Base-by-base conservation (phyloP, 495 filamentous ascomycete species). In the Penicillium riverlandense region DNA sequence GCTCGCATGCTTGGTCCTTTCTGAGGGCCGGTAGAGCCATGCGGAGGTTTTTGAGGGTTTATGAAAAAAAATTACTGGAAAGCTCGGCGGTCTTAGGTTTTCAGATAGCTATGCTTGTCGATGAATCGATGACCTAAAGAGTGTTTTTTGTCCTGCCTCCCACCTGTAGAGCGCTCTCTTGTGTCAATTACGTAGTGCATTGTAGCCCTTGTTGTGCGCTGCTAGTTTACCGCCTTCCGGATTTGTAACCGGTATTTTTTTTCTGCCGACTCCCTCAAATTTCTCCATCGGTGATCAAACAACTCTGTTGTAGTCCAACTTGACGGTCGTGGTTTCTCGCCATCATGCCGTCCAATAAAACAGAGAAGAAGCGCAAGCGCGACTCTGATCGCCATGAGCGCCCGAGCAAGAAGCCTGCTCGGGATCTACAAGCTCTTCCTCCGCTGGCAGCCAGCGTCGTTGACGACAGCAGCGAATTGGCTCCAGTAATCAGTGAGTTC, bases 361-460 rank as follows among this genome's bases (percentile, higher is more conserved):
- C 75, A 29, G 76, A 79, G 36, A 84, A 85, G 60, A 94, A 94
- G 71, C 76, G 87, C 47, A 88, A 90, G 69, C 75, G 84, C 50
- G 55, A 60, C 29, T 76, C 73, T 3, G 77, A 82, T 14, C 69
- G 63, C 11, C 58, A 65, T 31, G 73, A 75, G 13, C 63, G 67
- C 13, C 76, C 80, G 6, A 78, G 71, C 55, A 90, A 90, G 55
- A 85, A 80, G 65, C 67, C 78, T 40, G 75, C 77, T 22, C 55
- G 80, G 39, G 72, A 77, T 35, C 53, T 61, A 29, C 67, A 71
- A 42, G 48, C 56, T 52, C 55, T 68, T 46, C 52, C 62, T 33
- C 56, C 69, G 31, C 62, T 66, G 13, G 63, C 83, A 40, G 74
- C 87, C 41, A 79, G 77, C 33, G 59, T 83, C 8, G 53, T 86